Base-by-base conservation (phyloP, 164 flowering plant genomes). In the Umbilicus rupestris region DNA sequence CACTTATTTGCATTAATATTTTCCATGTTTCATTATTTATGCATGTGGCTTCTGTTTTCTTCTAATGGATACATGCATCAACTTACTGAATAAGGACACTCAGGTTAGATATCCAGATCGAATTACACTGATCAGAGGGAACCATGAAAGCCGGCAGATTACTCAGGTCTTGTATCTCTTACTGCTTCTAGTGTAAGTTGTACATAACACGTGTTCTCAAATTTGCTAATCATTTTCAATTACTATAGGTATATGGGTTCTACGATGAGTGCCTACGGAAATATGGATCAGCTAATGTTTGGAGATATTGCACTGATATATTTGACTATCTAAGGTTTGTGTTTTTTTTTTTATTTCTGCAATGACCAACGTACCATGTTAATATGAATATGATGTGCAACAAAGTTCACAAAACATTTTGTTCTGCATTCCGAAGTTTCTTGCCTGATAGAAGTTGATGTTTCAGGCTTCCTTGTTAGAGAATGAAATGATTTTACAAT, bases 231-330 rank as follows among this genome's bases (percentile, higher is more conserved):
- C 60, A 9, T 37, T 33, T 26, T 26, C 24, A 62, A 58, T 64
- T 66, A 74, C 66, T 33, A 67, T 85, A 95, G 99, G 99, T 95
- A 19, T 95, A 95, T 79, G 99, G 99, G 55, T 94, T 94, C 79
- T 94, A 94, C 66, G 97, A 94, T 52, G 99, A 94, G 82, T 91
- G 97, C 78, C 78, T 95, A 29, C 91, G 97, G 20, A 95, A 95
- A 75, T 95, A 95, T 77, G 99, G 99, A 65, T 95, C 99, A n/a
- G 96, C 81, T 62, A 95, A 95, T 78, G 99, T 95, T 55, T 95
- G 99, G 99, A 92, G 96, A 92, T 95, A 92, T 69, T 95, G 99
- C 84, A 95, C 99, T 14, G 99, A 95, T 69, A 86, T 95, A 74
- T 95, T 95, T 76, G 99, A 95, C 79, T 95, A 95, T 69, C 75